Conservation (phyloP, 257 asterid genomes). For the Capsicum pubescens region DNA sequence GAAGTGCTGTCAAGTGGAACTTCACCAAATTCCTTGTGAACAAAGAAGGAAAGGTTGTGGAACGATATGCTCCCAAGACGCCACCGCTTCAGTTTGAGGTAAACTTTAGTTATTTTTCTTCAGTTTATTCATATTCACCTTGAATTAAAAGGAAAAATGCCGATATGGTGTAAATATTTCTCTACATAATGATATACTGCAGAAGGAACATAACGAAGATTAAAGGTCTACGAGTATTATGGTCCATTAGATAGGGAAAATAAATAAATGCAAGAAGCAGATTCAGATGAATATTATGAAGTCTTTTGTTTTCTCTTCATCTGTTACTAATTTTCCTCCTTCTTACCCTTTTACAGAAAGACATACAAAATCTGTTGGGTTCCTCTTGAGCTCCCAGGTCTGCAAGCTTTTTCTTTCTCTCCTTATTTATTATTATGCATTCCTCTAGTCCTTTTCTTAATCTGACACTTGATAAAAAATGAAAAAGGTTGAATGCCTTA, state of each 20-base stretch:
- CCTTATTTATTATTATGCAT: background rate
- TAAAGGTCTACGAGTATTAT: background rate
- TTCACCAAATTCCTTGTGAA: slow-evolving; percentile 80
- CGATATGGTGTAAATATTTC: background rate
- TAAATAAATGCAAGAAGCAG: background rate
- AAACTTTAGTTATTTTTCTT: background rate
- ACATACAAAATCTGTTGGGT: slow-evolving; percentile 56
- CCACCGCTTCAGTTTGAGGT: slow-evolving; percentile 86
- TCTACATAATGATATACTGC: too few relatives aligned
- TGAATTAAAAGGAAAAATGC: background rate
- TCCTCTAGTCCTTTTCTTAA: background rate
- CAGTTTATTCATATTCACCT: slow-evolving; percentile 13
- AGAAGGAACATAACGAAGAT: background rate
- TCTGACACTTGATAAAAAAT: background rate
- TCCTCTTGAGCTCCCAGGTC: slow-evolving; percentile 54
- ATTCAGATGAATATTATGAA: background rate
- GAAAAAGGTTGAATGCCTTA: background rate
- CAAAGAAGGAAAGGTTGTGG: slow-evolving; percentile 76
- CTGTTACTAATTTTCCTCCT: slow-evolving; percentile 24
- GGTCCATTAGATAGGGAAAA: background rate
- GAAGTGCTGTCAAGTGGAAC: slow-evolving; percentile 84
- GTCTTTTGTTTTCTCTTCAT: background rate
- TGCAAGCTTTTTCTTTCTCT: background rate
- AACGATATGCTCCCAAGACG: slow-evolving; percentile 72
- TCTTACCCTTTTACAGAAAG: slow-evolving; percentile 54